A percentile compares a stretch with the other conserved stretches of the same genome.
Evolutionary conservation across 108 stramenopile species (phyloP).

Genomic region (Cyclotella baltica): DNA sequence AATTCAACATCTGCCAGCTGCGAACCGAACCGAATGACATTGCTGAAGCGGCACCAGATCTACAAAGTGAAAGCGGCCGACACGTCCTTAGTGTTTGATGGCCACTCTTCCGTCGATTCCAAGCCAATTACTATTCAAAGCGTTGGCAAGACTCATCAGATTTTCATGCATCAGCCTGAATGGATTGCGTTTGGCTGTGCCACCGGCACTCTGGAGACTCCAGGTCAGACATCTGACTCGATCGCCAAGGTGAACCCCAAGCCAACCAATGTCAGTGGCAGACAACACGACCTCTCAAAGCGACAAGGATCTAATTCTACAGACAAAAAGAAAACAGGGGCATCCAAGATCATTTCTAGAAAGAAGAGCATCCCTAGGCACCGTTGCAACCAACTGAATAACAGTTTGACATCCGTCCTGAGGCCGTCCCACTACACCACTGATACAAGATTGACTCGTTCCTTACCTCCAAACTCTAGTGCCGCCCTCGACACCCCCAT

Average conservation of each 20-base stretch:
- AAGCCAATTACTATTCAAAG: too few relatives aligned
- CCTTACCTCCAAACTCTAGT: neutral
- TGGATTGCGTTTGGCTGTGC: neutral
- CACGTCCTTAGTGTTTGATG: too few relatives aligned
- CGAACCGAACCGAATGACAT: too few relatives aligned
- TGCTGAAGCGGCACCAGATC: too few relatives aligned
- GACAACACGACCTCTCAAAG: neutral
- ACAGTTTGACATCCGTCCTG: neutral
- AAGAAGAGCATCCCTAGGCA: neutral
- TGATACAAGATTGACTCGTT: neutral
- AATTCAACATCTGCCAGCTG: too few relatives aligned
- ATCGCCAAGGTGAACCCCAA: neutral
- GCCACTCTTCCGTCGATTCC: too few relatives aligned
- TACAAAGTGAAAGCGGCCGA: too few relatives aligned
- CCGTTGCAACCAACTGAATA: neutral
- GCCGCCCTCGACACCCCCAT: neutral
- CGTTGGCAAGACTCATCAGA: too few relatives aligned
- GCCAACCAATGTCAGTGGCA: neutral
- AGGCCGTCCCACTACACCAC: neutral
- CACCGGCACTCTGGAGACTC: neutral
- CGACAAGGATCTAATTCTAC: neutral
- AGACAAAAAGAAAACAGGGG: neutral
- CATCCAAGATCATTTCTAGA: neutral
- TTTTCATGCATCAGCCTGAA: neutral
- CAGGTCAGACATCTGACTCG: neutral